Percentiles rank a stretch among this genome's conserved stretches.
Evolutionary conservation across 768 basidiomycete genomes (phyloP).

Genomic region (Leccinum rimulosum): DNA sequence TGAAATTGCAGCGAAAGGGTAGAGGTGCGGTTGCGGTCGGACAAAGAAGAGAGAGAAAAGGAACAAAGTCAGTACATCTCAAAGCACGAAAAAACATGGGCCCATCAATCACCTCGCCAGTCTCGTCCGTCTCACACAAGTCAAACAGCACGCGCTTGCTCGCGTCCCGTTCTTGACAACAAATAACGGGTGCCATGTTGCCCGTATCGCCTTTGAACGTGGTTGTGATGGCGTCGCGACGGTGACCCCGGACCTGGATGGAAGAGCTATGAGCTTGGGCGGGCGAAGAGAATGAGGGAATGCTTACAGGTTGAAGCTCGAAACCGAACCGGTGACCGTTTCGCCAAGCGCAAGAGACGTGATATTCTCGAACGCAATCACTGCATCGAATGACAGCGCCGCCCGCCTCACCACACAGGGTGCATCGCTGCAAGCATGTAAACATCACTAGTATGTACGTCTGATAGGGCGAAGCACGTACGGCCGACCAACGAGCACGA

Average conservation of each 20-base stretch:
- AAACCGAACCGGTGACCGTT: constrained; percentile 86
- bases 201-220: constrained; percentile 80
- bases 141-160: constrained; percentile 70
- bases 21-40: not conserved
- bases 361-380: constrained; percentile 79
- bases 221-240: constrained; percentile 63
- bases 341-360: constrained; percentile 89
- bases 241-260: constrained; percentile 70
- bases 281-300: not conserved
- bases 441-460: constrained; percentile 1
- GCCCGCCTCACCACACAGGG: constrained; percentile 64
- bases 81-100: not conserved
- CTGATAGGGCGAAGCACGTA: constrained; percentile 37
- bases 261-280: not conserved
- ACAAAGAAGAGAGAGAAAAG: not conserved
- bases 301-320: constrained; percentile 78
- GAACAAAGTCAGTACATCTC: constrained; percentile 9
- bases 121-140: constrained; percentile 82
- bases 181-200: constrained; percentile 72
- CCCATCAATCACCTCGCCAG: constrained; percentile 60
- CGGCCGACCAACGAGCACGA: constrained; percentile 68
- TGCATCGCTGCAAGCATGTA: constrained; percentile 55
- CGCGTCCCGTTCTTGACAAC: constrained; percentile 74
- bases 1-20: not conserved
- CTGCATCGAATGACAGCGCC: constrained; percentile 84